Evolutionary conservation across 371 early-diverging fungal genomes (phyloP).

Genomic region (Chytridium lagenaria): DNA sequence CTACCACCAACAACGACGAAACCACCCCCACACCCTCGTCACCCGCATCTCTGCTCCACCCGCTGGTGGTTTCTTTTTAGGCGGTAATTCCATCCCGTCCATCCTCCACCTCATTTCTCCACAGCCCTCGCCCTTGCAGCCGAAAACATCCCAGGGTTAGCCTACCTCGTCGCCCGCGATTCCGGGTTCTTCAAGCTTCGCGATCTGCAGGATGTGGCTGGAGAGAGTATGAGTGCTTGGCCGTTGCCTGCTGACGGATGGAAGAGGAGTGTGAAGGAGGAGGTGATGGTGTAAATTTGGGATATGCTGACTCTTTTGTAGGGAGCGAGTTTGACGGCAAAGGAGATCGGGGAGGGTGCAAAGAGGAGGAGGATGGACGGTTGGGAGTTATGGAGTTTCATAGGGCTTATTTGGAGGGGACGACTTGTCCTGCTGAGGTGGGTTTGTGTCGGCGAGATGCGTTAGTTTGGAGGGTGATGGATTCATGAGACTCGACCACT

Average conservation of each 20-base stretch:
- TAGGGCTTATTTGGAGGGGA: constrained; percentile 42
- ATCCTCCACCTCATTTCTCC: background rate
- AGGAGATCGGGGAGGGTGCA: constrained; percentile 1
- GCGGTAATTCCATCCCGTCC: background rate
- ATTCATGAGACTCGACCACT: no score
- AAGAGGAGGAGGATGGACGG: background rate
- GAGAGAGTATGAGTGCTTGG: background rate
- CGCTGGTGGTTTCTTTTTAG: background rate
- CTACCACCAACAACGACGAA: no score
- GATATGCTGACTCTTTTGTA: background rate
- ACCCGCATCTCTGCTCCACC: background rate
- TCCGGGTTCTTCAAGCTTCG: background rate
- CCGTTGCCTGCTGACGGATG: constrained; percentile 3
- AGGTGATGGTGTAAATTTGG: background rate
- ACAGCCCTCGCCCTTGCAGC: constrained; percentile 5
- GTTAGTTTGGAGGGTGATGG: no score
- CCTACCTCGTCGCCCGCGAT: background rate
- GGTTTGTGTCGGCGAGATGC: background rate
- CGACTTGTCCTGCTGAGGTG: constrained; percentile 40
- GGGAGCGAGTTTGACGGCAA: background rate
- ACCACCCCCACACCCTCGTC: background rate
- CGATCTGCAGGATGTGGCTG: background rate
- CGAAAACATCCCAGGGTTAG: constrained; percentile 3
- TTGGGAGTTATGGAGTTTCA: constrained; percentile 39
- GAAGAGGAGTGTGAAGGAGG: background rate